Percentiles rank a stretch among this genome's conserved stretches.
Evolutionary conservation across 1,284 basidiomycete species (phyloP).

Genomic region (Ceratobasidium sp.): DNA sequence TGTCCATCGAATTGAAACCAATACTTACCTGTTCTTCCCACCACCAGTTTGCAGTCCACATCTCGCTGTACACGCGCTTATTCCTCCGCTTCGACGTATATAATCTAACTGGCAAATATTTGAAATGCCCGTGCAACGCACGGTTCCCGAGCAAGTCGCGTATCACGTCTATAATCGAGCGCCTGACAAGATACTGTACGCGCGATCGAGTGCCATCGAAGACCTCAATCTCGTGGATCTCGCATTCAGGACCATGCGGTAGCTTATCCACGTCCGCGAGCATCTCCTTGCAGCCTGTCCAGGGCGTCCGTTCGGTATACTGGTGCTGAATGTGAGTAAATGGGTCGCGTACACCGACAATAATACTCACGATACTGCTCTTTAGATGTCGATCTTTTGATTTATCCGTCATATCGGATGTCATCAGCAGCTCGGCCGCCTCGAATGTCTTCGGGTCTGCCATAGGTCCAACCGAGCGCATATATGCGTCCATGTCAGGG

Average conservation of each 20-base stretch:
- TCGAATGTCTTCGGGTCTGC: neutral
- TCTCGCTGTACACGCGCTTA: neutral
- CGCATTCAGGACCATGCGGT: constrained; percentile 10
- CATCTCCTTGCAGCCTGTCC: neutral
- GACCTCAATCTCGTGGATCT: neutral
- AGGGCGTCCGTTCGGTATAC: neutral
- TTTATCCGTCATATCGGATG: neutral
- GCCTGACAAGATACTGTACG: neutral
- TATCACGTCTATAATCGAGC: neutral
- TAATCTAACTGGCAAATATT: neutral
- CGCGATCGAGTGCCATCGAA: constrained; percentile 2
- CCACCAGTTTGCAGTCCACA: neutral
- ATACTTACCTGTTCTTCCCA: constrained; percentile 6
- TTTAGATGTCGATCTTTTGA: neutral
- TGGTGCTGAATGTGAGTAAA: neutral
- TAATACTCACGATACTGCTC: neutral
- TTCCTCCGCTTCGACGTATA: neutral
- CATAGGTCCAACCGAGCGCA: neutral
- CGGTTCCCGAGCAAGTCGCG: neutral
- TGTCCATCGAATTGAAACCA: neutral
- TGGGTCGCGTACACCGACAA: no score
- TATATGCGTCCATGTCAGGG: neutral
- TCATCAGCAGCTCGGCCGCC: constrained; percentile 3
- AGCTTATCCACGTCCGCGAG: neutral
- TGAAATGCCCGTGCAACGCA: neutral